Percentiles rank a stretch among this genome's conserved stretches.
phyloP scores from a whole-genome alignment of 2,329 filamentous ascomycete genomes.

The Fusarium kyushuense region DNA sequence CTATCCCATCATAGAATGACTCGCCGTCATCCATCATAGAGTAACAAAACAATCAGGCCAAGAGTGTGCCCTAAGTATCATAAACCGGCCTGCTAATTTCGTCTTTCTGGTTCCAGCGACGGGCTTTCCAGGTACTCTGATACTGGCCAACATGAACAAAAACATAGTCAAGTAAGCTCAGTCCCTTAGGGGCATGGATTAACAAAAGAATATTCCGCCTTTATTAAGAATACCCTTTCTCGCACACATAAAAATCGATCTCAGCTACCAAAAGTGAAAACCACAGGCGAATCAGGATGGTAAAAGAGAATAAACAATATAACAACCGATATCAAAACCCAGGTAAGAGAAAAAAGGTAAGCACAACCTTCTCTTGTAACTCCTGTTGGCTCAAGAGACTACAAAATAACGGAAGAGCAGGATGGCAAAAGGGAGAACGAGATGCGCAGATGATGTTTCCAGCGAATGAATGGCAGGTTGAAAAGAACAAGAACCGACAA shows the following conservation, averaged over 20 bases:
- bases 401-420: slow-evolving; percentile 4
- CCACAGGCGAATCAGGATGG: slow-evolving; percentile 37
- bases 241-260: slow-evolving; percentile 36
- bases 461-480: slow-evolving; percentile 11
- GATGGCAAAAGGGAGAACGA: slow-evolving; percentile 16
- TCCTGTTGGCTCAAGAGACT: slow-evolving; percentile 9
- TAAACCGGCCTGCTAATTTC: too few species aligned
- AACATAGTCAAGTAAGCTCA: background rate
- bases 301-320: slow-evolving; percentile 35
- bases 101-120: too few species aligned
- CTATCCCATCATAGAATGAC: too few species aligned
- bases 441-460: slow-evolving; percentile 8
- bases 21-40: too few species aligned
- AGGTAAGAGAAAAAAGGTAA: slow-evolving; percentile 28
- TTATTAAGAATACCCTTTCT: slow-evolving; percentile 49
- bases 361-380: slow-evolving; percentile 2
- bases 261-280: slow-evolving; percentile 30
- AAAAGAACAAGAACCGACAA: slow-evolving; percentile 23
- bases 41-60: too few species aligned
- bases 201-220: slow-evolving; percentile 47
- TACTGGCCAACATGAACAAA: background rate
- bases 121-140: too few species aligned
- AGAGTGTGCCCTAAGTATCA: too few species aligned
- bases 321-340: slow-evolving; percentile 36
- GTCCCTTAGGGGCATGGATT: background rate